Evolutionary conservation across 208 protist species (phyloP).

Genomic region (Trichomonas tenax): DNA sequence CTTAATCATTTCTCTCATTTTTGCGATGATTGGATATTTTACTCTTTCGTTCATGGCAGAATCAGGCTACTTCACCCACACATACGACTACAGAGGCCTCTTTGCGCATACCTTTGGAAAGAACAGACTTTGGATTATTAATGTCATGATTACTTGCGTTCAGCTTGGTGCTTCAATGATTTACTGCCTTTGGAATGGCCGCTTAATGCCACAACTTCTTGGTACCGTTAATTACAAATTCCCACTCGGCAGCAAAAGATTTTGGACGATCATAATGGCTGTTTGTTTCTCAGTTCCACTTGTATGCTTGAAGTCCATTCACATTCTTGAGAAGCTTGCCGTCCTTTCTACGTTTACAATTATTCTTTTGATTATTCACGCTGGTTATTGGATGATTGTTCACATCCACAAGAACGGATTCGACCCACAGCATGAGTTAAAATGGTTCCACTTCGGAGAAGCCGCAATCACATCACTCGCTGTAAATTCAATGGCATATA

Average conservation of each 20-base stretch:
- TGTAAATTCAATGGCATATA: neutral
- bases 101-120: neutral
- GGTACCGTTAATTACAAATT: neutral
- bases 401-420: neutral
- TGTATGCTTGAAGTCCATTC: neutral
- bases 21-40: neutral
- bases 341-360: neutral
- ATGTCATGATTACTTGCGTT: neutral
- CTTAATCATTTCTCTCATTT: neutral
- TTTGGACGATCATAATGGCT: neutral
- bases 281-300: neutral
- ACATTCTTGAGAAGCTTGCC: neutral
- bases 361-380: neutral
- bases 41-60: neutral
- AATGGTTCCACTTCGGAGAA: neutral
- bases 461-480: neutral
- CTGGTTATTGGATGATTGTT: neutral
- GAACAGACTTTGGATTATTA: neutral
- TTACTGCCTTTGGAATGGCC: neutral
- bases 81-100: neutral
- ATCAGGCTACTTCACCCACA: neutral
- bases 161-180: neutral
- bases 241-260: neutral
- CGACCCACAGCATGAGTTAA: neutral
- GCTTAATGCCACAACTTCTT: neutral